Conservation (phyloP, 176 grass and related monocot species). For the Musa beccarii region DNA sequence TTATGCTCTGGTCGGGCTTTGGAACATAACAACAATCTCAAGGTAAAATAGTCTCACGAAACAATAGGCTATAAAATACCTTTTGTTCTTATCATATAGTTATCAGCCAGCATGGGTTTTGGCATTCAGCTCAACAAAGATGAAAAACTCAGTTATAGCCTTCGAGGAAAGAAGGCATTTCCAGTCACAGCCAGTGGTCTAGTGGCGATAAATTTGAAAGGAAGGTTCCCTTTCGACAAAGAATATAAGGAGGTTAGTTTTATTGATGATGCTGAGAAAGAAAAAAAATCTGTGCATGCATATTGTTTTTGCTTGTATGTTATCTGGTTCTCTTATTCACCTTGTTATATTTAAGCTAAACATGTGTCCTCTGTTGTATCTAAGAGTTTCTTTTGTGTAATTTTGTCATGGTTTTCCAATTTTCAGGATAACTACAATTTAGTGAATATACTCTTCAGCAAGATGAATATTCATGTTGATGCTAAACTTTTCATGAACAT, state of each 20-base stretch:
- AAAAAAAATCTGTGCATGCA: neutral
- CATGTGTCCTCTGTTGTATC: neutral
- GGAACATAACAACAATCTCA: neutral
- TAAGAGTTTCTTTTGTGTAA: neutral
- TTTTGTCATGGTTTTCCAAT: too few species aligned
- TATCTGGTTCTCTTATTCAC: neutral
- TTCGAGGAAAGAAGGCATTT: constrained; percentile 58
- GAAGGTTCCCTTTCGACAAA: constrained; percentile 31
- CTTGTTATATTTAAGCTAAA: neutral
- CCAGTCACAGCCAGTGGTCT: constrained; percentile 30
- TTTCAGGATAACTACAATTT: too few species aligned
- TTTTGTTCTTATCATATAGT: constrained; percentile 26
- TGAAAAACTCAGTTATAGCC: constrained; percentile 37
- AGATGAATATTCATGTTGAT: too few species aligned
- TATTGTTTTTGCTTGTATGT: neutral
- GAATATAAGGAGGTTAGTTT: constrained; percentile 51
- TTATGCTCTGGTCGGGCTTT: neutral
- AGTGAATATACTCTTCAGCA: too few species aligned
- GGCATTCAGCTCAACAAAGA: constrained; percentile 45
- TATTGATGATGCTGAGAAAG: neutral
- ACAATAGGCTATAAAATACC: neutral
- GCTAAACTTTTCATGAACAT: too few species aligned
- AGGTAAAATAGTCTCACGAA: neutral
- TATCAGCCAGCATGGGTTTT: constrained; percentile 46
- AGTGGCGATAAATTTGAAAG: constrained; percentile 59